Evolutionary conservation across 2,329 filamentous ascomycete species (phyloP).

Genomic region (Colletotrichum cordylinicola): DNA sequence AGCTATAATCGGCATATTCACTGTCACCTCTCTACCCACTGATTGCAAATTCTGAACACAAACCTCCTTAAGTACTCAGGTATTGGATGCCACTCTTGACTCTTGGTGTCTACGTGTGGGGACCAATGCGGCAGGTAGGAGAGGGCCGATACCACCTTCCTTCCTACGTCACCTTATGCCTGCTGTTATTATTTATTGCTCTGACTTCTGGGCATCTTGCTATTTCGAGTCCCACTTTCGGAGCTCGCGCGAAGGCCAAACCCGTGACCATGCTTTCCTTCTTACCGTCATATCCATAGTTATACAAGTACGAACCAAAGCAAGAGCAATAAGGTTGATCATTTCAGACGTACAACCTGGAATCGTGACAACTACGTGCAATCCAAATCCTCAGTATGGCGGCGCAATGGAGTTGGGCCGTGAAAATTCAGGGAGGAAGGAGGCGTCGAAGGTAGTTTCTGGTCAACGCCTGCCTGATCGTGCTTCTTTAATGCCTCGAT

Average conservation of each 20-base stretch:
- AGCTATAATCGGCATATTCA: background rate
- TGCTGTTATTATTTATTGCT: background rate
- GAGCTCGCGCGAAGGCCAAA: too few species aligned
- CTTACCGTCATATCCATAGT: background rate
- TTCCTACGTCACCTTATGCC: background rate
- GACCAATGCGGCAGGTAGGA: too few species aligned
- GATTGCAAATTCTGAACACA: background rate
- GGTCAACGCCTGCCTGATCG: background rate
- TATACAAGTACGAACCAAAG: background rate
- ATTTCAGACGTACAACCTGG: background rate
- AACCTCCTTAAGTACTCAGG: background rate
- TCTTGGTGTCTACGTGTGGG: too few species aligned
- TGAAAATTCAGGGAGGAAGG: background rate
- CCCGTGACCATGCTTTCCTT: accelerated
- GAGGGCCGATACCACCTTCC: too few species aligned
- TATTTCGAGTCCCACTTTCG: background rate
- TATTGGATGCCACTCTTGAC: too few species aligned
- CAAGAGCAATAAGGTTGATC: background rate
- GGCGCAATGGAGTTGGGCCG: background rate
- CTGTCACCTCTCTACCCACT: background rate
- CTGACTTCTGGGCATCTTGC: background rate
- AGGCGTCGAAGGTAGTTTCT: background rate
- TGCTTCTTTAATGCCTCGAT: background rate
- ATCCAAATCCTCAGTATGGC: background rate
- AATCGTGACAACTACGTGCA: background rate